Evolutionary conservation across 2,329 filamentous ascomycete species (phyloP), one percentile per base, ranked within the genome.

Genomic region (Lanzia echinophila): DNA sequence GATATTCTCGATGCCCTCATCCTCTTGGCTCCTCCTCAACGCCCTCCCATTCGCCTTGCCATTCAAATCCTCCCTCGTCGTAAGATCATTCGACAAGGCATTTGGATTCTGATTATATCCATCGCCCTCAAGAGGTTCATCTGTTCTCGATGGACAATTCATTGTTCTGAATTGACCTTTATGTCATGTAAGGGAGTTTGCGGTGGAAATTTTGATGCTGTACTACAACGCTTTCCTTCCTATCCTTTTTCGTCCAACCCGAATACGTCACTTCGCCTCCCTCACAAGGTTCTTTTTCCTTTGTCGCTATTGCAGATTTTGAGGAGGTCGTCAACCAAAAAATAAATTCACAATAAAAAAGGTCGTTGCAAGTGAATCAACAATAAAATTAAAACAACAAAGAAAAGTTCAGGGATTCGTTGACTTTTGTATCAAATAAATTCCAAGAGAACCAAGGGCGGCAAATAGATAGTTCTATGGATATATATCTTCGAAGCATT

Each of bases 141-240:
- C 82, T 32, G 75, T 80, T 60, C 80, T 73, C 6, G 82, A 84
- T 54, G 82, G 82, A 66, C 82, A 84, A 63, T 86, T 86, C 83
- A 86, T 86, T 17, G 11, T 53, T 45, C 6, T n/a, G 17, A 12
- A 3, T 31, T 15, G 22, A 34, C 10, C 4, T 15, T 24, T 13
- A 36, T 34, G 31, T 34, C 28, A 38, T 33, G 31, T 47, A 36
- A 36, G 12, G 13, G 11, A 41, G 13, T 41, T 11, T 17, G 11
- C 8, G 19, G 20, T 19, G 8, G 6, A 20, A 12, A 33, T 12
- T 32, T 22, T 34, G 19, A 34, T 47, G 17, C 13, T 47, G 31
- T 19, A 34, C 31, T 22, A 47, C 45, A 44, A 31, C 32, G 19
- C 32, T 24, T 32, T 33, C 36, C 19, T 38, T 45, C 38, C 66